phyloP scores from a whole-genome alignment of 805 yeast species.

The Groenewaldozyma salmanticensis region DNA sequence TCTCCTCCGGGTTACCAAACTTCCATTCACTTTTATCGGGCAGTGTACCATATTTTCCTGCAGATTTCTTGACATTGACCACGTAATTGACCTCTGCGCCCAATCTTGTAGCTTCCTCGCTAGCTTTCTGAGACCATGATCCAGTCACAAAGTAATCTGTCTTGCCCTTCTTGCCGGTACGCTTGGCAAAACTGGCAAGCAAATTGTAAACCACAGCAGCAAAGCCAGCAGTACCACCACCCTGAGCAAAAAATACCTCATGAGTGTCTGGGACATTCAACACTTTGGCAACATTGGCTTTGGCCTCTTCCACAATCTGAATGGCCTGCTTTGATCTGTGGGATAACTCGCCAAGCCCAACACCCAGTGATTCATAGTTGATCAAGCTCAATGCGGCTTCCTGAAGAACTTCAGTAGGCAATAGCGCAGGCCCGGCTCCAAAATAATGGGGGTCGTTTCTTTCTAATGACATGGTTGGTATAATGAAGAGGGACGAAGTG shows the following conservation, averaged over 20 bases:
- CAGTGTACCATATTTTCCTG: slow-evolving; percentile 49
- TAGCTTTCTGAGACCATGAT: slow-evolving; percentile 83
- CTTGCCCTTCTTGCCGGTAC: slow-evolving; percentile 58
- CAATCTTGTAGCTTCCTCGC: slow-evolving; percentile 76
- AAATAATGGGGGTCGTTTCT: slow-evolving; percentile 40
- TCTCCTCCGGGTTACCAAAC: slow-evolving; percentile 42
- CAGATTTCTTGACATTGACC: slow-evolving; percentile 47
- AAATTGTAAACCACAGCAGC: slow-evolving; percentile 79
- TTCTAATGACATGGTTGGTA: background rate
- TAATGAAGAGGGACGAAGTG: too few relatives aligned
- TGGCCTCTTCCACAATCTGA: slow-evolving; percentile 67
- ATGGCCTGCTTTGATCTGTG: slow-evolving; percentile 85
- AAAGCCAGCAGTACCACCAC: slow-evolving; percentile 97
- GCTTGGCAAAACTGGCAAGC: slow-evolving; percentile 59
- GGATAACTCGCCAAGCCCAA: slow-evolving; percentile 93
- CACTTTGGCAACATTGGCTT: slow-evolving; percentile 52
- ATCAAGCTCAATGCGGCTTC: slow-evolving; percentile 81
- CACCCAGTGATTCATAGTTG: slow-evolving; percentile 55
- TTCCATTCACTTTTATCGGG: slow-evolving; percentile 64
- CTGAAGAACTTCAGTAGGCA: slow-evolving; percentile 76
- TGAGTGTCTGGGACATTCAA: slow-evolving; percentile 81
- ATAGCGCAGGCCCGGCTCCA: slow-evolving; percentile 98
- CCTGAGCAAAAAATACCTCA: slow-evolving; percentile 91
- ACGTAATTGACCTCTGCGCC: slow-evolving; percentile 67
- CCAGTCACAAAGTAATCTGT: slow-evolving; percentile 90